A percentile compares a stretch with the other conserved stretches of the same genome.
Evolutionary conservation across 192 early-diverging fungal genomes (phyloP).

Genomic region (Cladochytrium replicatum): DNA sequence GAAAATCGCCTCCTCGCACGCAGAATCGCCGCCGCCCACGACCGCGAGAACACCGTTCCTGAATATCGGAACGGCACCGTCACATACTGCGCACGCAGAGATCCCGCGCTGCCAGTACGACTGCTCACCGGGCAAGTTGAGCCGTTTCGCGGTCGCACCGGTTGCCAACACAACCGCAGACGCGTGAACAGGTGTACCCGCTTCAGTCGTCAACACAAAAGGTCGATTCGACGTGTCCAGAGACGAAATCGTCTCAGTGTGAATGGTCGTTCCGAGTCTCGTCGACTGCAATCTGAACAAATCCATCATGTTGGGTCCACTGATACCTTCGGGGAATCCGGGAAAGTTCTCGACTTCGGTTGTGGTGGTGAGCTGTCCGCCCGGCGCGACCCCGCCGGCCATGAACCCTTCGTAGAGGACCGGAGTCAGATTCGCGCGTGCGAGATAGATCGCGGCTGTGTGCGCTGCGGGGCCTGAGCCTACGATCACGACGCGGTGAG

Average conservation of each 20-base stretch:
- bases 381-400: slow-evolving; percentile 67
- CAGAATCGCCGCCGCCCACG: slow-evolving; percentile 68
- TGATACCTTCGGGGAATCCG: slow-evolving; percentile 88
- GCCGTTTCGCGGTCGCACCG: slow-evolving; percentile 90
- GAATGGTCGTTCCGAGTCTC: slow-evolving; percentile 76
- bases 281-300: slow-evolving; percentile 72
- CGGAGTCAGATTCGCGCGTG: slow-evolving; percentile 84
- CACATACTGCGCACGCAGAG: slow-evolving; percentile 95
- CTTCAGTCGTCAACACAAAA: slow-evolving; percentile 71
- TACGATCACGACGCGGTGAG: no score
- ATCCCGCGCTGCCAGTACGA: slow-evolving; percentile 92
- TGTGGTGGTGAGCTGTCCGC: slow-evolving; percentile 87
- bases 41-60: slow-evolving; percentile 83
- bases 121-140: slow-evolving; percentile 83
- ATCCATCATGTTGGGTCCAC: slow-evolving; percentile 79
- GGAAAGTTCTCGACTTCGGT: slow-evolving; percentile 90
- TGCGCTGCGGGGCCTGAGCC: no score
- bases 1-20: slow-evolving; percentile 83
- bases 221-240: slow-evolving; percentile 76
- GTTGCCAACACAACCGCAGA: slow-evolving; percentile 84
- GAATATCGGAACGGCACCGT: slow-evolving; percentile 93
- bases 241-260: slow-evolving; percentile 81
- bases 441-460: no score
- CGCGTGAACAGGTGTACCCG: slow-evolving; percentile 64
- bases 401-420: slow-evolving; percentile 48